These are phyloP conservation scores for Agroathelia rolfsii DNA, from an alignment of 1,284 basidiomycete genomes.

Conservation along the genomic window DNA sequence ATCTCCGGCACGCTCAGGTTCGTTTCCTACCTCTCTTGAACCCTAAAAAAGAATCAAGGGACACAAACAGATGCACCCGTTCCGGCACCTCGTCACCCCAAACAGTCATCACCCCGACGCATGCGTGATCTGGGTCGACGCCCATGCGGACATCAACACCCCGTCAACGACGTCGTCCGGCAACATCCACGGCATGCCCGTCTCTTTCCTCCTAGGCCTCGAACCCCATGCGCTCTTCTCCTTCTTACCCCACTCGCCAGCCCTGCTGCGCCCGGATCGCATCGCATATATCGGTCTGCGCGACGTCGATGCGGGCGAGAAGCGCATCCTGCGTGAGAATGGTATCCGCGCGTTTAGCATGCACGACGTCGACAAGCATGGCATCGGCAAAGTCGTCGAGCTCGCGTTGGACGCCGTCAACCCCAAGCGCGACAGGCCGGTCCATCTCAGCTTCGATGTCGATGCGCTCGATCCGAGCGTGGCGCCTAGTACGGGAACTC, in stretches of 20 bases:
- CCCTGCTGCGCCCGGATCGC: constrained; percentile 61
- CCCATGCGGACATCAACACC: constrained; percentile 95
- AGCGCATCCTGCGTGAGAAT: constrained; percentile 77
- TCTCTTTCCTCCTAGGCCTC: constrained; percentile 87
- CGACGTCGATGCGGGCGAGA: constrained; percentile 88
- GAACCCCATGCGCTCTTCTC: constrained; percentile 47
- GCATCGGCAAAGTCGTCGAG: constrained; percentile 91
- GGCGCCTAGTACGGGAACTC: constrained; percentile 92
- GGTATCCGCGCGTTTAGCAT: constrained; percentile 94
- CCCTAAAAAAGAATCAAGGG: constrained; percentile 3
- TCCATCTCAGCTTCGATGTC: constrained; percentile 96
- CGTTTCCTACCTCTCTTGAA: constrained; percentile 13
- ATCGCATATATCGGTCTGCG: constrained; percentile 94
- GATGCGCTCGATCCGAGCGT: constrained; percentile 91
- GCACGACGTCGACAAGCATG: constrained; percentile 97
- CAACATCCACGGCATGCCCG: constrained; percentile 97
- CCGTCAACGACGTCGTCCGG: constrained; percentile 79
- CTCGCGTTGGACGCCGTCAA: constrained; percentile 95
- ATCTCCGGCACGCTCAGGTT: constrained; percentile 75
- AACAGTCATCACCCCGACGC: constrained; percentile 58
- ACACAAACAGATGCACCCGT: constrained; percentile 1
- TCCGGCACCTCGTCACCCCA: too few relatives aligned
- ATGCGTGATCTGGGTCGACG: constrained; percentile 91
- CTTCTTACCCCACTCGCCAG: constrained; percentile 78
- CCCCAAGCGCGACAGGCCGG: constrained; percentile 71